phyloP scores from a whole-genome alignment of 148 eudicot genomes.

The Nepenthes mirabilis region DNA sequence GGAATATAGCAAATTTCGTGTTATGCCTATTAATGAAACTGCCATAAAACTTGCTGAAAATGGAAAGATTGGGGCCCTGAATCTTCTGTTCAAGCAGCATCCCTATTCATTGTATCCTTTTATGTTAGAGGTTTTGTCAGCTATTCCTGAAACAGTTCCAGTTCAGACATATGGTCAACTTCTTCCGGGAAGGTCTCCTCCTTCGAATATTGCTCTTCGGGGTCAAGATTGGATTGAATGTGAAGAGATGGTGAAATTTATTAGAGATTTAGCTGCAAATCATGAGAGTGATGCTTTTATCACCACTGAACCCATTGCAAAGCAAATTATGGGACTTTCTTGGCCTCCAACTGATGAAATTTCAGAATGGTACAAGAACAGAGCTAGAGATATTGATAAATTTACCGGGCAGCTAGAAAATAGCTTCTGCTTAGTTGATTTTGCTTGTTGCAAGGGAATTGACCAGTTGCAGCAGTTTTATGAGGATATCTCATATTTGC shows the following conservation, averaged over 20 bases:
- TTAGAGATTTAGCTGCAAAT: slow-evolving; percentile 28
- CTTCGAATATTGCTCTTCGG: slow-evolving; percentile 48
- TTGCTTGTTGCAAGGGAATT: slow-evolving; percentile 72
- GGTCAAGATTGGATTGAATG: slow-evolving; percentile 97
- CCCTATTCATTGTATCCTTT: slow-evolving; percentile 63
- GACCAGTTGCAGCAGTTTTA: slow-evolving; percentile 57
- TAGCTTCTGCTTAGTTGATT: slow-evolving; percentile 56
- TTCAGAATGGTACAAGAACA: slow-evolving; percentile 61
- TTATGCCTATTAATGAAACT: slow-evolving; percentile 54
- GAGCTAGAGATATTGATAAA: slow-evolving; percentile 87
- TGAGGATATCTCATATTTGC: slow-evolving; percentile 64
- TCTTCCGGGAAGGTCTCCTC: slow-evolving; percentile 85
- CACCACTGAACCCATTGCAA: slow-evolving; percentile 67
- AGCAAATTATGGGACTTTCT: slow-evolving; percentile 33
- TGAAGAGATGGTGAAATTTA: slow-evolving; percentile 46
- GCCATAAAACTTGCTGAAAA: slow-evolving; percentile 77
- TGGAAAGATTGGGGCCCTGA: slow-evolving; percentile 95
- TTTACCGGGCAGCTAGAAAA: slow-evolving; percentile 89
- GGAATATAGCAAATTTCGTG: slow-evolving; percentile 77
- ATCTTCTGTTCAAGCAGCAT: slow-evolving; percentile 89
- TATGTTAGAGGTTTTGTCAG: slow-evolving; percentile 71
- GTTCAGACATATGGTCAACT: slow-evolving; percentile 88
- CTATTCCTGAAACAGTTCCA: slow-evolving; percentile 88
- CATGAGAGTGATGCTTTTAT: slow-evolving; percentile 28
- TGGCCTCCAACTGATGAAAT: slow-evolving; percentile 80